Evolutionary conservation across 495 filamentous ascomycete species (phyloP), one percentile per base, ranked within the genome.

Genomic region (Polyplosphaeria fusca): DNA sequence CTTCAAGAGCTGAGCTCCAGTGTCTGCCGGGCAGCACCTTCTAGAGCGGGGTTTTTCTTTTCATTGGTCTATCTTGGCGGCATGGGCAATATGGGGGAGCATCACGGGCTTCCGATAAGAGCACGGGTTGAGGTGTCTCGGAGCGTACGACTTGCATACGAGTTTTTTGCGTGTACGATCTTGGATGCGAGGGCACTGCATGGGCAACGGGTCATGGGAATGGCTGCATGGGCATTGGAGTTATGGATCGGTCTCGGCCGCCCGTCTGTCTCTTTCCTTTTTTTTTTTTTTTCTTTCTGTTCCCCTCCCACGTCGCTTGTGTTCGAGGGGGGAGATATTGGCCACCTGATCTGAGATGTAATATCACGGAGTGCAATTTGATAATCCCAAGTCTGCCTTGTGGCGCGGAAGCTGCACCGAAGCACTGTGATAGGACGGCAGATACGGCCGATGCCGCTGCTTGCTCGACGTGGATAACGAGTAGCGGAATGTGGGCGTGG

Each of bases 21-120:
- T 23, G 41, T 9, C 38, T 47, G 43, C 39, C 53, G 44, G 14
- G 25, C 27, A 48, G 24, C 43, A 46, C 37, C 20, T 52, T 35
- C 35, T 19, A n/a, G 4, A 7, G 41, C 7, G 56, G 22, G 24
- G 20, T 19, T 25, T 45, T 40, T 53, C 19, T 54, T 55, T 55
- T 40, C 2, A 47, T 58, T 52, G 28, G 24, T 35, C 30, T 35
- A 42, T 12, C 30, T 46, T 61, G 14, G 12, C 27, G 30, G 25
- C 42, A 19, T 11, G 35, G 53, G 50, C 49, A 57, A 47, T 4
- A 30, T 24, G 24, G 40, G 44, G 60, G 60, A 57, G 50, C 5
- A 30, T 24, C 26, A 46, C 47, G 60, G 60, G 58, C 55, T 64
- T 59, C 37, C 37, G 44, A 52, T 55, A 59, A 23, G 43, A 49